Evolutionary conservation across 106 monocot species (phyloP).

Genomic region (Posidonia australis): DNA sequence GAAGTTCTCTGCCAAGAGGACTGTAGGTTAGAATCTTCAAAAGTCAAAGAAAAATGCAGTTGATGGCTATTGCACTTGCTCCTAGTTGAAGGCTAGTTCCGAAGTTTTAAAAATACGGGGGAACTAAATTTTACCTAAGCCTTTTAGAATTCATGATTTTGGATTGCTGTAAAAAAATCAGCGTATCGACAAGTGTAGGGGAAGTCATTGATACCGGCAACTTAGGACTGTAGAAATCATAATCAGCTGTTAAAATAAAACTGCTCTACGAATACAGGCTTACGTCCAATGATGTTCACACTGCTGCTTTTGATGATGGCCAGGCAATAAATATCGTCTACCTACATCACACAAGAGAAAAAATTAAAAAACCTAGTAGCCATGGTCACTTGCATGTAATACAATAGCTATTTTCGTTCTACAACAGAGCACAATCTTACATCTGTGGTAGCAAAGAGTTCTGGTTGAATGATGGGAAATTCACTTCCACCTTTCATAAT

Average conservation of each 20-base stretch:
- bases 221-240: too few relatives aligned
- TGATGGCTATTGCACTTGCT: not conserved
- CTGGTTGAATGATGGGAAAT: conserved; percentile 51
- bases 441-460: conserved; percentile 26
- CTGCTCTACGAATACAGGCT: conserved; percentile 8
- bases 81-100: too few relatives aligned
- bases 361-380: not conserved
- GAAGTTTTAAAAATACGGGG: too few relatives aligned
- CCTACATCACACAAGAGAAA: conserved; percentile 4
- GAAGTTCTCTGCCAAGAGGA: conserved; percentile 13
- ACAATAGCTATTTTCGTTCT: too few relatives aligned
- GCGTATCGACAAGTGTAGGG: too few relatives aligned
- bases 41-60: not conserved
- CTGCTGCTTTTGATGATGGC: conserved; percentile 45
- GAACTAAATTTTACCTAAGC: too few relatives aligned
- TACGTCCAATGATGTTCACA: conserved; percentile 80
- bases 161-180: too few relatives aligned
- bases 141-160: too few relatives aligned
- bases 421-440: conserved; percentile 13
- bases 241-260: not conserved
- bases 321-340: conserved; percentile 40
- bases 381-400: not conserved
- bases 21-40: not conserved
- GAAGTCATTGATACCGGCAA: too few relatives aligned
- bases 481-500: conserved; percentile 53